These are phyloP conservation scores for Vishniacozyma victoriae DNA, from an alignment of 768 basidiomycete species.

Conservation along the genomic window DNA sequence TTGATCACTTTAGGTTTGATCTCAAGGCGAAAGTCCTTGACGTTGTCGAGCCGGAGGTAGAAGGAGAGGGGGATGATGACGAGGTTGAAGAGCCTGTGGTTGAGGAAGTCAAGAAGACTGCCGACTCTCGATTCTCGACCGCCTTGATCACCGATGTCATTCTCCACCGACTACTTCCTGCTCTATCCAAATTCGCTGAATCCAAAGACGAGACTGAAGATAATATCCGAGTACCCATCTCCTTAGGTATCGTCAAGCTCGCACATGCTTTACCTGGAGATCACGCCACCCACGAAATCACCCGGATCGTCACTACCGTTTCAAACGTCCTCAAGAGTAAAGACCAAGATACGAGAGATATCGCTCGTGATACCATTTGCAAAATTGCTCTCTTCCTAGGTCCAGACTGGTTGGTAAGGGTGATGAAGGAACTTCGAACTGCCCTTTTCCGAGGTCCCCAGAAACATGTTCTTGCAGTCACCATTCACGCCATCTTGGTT, in stretches of 20 bases:
- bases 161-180: conserved; percentile 67
- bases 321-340: conserved; percentile 87
- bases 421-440: conserved; percentile 72
- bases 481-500: conserved; percentile 72
- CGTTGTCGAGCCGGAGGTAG: conserved; percentile 1
- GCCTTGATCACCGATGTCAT: conserved; percentile 79
- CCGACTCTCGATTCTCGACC: conserved; percentile 15
- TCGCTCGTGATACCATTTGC: conserved; percentile 73
- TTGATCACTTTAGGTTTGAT: conserved; percentile 87
- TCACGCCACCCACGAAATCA: conserved; percentile 62
- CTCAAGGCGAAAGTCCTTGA: conserved; percentile 49
- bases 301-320: conserved; percentile 71
- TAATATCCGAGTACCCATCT: conserved; percentile 76
- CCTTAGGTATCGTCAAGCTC: conserved; percentile 78
- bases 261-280: conserved; percentile 69
- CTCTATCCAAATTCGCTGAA: conserved; percentile 71
- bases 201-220: conserved; percentile 79
- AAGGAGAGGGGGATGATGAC: conserved; percentile 20
- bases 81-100: conserved; percentile 21
- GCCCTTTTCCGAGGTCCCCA: conserved; percentile 88
- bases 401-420: conserved; percentile 62
- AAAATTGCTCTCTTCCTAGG: conserved; percentile 71
- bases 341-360: conserved; percentile 85
- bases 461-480: conserved; percentile 82
- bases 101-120: conserved; percentile 1